Evolutionary conservation across 371 early-diverging fungal genomes (phyloP), one percentile per base, ranked within the genome.

Genomic region (Rhizomucor pusillus): DNA sequence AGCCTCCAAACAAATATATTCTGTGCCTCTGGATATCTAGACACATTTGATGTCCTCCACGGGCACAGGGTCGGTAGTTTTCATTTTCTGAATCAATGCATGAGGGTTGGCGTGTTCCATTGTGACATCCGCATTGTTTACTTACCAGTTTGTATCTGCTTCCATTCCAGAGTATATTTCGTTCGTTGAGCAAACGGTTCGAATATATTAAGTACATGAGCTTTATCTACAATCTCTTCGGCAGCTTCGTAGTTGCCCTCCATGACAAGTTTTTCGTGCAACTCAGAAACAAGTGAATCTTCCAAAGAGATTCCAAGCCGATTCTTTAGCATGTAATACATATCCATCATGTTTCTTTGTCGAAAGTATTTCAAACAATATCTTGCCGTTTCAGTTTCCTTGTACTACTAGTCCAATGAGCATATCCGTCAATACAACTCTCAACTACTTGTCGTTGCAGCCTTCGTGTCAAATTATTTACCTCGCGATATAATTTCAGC

Each of bases 41-140:
- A 62, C 92, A 92, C 95, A 97, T 93, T 66, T 97, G 98, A 73
- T 99, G 99, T 4, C 98, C 99, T 24, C 98, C 98, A 47, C 99
- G 79, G 16, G 75, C 71, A 47, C 75, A 66, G 12, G 87, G 88
- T 16, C 69, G 58, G 14, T 72, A 60, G 0, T 71, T 73, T 67
- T 20, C 2, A 29, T 29, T 29, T 29, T 29, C 29, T 29, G 29
- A 3, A 7, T 29, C 5, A 29, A 29, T 29, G 3, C 5, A 29
- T 3, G 29, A 3, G 7, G 7, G 7, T 29, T 29, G 7, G 29
- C 29, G 29, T 24, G 37, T 23, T 13, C 25, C 19, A 10, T 24
- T 18, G 29, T 33, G 10, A 24, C 12, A 47, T 1, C 22, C 2
- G n/a, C 11, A 48, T 53, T 65, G 66, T 66, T 48, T 65, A 60